Evolutionary conservation across 2,329 filamentous ascomycete genomes (phyloP).

Genomic region (Venturia carpophila): DNA sequence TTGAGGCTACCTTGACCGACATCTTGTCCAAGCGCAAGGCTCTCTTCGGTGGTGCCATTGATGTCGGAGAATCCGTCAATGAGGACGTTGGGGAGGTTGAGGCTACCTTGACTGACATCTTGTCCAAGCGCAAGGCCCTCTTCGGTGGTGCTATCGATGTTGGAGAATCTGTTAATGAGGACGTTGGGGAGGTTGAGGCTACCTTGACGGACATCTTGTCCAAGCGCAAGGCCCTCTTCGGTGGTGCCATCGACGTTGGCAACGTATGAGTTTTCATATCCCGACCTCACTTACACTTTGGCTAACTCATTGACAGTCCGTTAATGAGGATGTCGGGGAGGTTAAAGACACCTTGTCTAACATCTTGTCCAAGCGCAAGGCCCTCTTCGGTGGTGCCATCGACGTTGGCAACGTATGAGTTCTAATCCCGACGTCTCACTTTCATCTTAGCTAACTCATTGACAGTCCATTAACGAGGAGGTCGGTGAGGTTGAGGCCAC

Average conservation of each 20-base stretch:
- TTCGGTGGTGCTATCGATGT: background rate
- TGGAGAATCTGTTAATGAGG: no score
- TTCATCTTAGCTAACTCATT: background rate
- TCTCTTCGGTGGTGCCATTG: background rate
- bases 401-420: background rate
- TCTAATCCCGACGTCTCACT: background rate
- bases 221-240: background rate
- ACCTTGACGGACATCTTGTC: no score
- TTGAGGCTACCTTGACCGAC: background rate
- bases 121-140: background rate
- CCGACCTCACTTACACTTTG: background rate
- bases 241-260: conserved; percentile 3
- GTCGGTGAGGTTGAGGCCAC: background rate
- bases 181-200: no score
- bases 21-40: background rate
- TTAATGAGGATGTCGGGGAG: background rate
- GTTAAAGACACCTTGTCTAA: background rate
- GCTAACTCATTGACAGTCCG: background rate
- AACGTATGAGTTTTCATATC: background rate
- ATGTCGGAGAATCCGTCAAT: background rate
- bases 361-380: background rate
- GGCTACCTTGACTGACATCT: background rate
- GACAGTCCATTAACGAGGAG: background rate
- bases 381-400: background rate
- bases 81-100: background rate